Evolutionary conservation across 2,329 filamentous ascomycete species (phyloP), one percentile per base, ranked within the genome.

Genomic region (Hymenoscyphus occultus): DNA sequence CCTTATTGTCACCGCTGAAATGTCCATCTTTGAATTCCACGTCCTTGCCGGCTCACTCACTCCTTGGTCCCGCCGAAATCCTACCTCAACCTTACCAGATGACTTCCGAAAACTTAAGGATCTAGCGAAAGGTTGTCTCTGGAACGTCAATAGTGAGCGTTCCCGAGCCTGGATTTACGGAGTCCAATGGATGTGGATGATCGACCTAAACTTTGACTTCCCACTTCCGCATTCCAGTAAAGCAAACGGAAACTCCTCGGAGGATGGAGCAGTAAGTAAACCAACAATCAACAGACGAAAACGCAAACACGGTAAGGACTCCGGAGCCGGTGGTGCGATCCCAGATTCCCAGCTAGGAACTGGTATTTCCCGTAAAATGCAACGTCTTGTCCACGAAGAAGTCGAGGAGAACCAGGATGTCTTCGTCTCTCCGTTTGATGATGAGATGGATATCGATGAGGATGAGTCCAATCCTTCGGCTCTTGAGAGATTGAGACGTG

Each of bases 131-230:
- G 93, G 93, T 3, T 87, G 88, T 32, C 77, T 97, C 48, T 98
- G 94, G 93, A 90, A 96, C 74, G 81, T 89, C 0, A 80, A 81
- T 35, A 74, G 75, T 35, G 70, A 71, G 7, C 78, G 79, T n/a
- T 80, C 86, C 58, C 85, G 94, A 14, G 78, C 94, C 7, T 98
- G 94, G 92, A 79, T 98, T 22, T 97, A 96, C 73, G 93, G 94
- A 6, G 85, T 87, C 51, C 88, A 86, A 0, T 98, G 93, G 84
- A 78, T 99, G 31, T 93, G 91, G 79, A 98, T 98, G 93, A 86
- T 99, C 66, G 93, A 98, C 76, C 80, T 96, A 39, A 85, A 85
- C 22, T 84, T 85, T 72, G 90, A 97, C 75, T 83, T 95, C 59
- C 66, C 69, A 31, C 7, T 59, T 14, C 59, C 62, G n/a, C 75